Percentiles rank a stretch among this genome's conserved stretches.
phyloP scores from a whole-genome alignment of 805 yeast genomes.

The Sugiyamaella marilandica region DNA sequence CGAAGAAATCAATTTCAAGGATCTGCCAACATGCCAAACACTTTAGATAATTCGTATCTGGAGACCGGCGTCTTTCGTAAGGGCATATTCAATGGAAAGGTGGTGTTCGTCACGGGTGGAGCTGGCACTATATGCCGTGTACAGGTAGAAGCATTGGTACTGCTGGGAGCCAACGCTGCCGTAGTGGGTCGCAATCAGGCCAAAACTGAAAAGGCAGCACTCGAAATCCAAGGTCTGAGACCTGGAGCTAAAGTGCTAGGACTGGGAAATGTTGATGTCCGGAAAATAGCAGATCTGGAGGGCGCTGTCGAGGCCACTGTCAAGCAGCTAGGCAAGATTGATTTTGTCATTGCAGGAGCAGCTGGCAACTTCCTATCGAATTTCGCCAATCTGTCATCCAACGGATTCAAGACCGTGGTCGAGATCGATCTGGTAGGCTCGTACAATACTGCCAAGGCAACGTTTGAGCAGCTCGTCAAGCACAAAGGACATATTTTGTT shows the following conservation, averaged over 20 bases:
- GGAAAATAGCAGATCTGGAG: conserved; percentile 56
- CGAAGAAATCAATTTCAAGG: no score
- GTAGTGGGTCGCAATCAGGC: conserved; percentile 72
- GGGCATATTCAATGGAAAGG: conserved; percentile 74
- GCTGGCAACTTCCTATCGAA: conserved; percentile 90
- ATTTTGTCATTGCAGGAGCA: conserved; percentile 89
- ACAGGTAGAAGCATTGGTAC: conserved; percentile 78
- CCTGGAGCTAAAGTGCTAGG: conserved; percentile 66
- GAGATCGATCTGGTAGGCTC: conserved; percentile 86
- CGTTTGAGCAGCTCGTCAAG: conserved; percentile 56
- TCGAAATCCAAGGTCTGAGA: conserved; percentile 55
- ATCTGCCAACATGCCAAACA: conserved; percentile 14
- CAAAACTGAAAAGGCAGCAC: conserved; percentile 64
- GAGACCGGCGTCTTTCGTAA: conserved; percentile 40
- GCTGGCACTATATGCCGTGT: conserved; percentile 94
- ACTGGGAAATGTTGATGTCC: conserved; percentile 70
- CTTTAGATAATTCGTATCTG: conserved; percentile 20
- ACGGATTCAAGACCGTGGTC: conserved; percentile 84
- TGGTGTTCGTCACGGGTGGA: conserved; percentile 90
- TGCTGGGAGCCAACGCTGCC: conserved; percentile 82
- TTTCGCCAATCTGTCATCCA: conserved; percentile 69
- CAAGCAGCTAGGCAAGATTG: conserved; percentile 66
- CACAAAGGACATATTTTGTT: conserved; percentile 71
- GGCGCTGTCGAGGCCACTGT: conserved; percentile 66
- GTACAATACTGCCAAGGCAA: conserved; percentile 83